Base-by-base conservation (phyloP, 2,329 filamentous ascomycete species). In the Fusarium keratoplasticum region DNA sequence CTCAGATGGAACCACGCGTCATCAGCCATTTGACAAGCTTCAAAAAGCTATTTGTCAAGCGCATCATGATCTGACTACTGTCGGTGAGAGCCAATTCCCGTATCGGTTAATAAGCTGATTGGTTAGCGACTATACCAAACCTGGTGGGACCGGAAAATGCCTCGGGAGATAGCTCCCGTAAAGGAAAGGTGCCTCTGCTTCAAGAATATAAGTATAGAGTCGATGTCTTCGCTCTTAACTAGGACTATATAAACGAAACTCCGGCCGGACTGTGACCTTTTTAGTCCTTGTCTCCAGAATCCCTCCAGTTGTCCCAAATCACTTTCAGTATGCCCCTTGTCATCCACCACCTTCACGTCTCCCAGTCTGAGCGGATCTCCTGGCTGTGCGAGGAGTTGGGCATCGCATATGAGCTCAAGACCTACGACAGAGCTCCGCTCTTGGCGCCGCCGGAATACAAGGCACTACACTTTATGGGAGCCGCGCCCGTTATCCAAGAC, bases 321-420 rank as follows among this genome's bases (percentile, higher is more conserved):
- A 22, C 40, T 11, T n/a, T 22, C 33, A 65, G 22, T 16, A 78
- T 78, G 76, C n/a, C 57, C 13, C 79, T 88, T 50, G 81, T 80
- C 33, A 73, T 89, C 22, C 88, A 90, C 76, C 88, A 90, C 74
- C 86, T 90, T n/a, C 82, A 85, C 54, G 76, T 84, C 78, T 90
- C 89, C 13, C 90, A 92, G 78, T 91, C 90, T 38, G 90, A 93
- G 79, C 89, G 91, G 44, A 85, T 92, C 61, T 82, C 88, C 76
- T 93, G 89, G 87, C 87, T 93, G 54, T 89, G 89, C 79, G 91
- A 93, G 80, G 91, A 93, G 80, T 87, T 93, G 20, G 80, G 81
- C 57, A 80, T 93, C 61, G 78, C 83, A 3, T 93, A 93, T 42
- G 62, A 77, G 9, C 71, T 79, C 13, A 78, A 76, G 33, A 44